Conservation (phyloP, 1,284 basidiomycete species). For the Volvariella volvacea region DNA sequence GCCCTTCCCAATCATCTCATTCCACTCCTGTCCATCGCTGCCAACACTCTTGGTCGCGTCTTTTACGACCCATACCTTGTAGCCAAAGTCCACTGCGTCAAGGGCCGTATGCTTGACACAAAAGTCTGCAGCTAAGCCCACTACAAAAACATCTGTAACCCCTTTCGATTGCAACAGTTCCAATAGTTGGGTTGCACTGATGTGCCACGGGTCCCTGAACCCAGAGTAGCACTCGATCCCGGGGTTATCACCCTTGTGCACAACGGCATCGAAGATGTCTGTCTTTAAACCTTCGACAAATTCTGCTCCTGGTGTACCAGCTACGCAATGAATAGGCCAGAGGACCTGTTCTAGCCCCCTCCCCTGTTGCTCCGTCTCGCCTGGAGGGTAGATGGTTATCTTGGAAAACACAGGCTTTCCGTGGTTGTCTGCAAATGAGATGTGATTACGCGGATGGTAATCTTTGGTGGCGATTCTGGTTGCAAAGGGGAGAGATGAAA, state of each 20-base stretch:
- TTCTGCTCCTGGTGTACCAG: slow-evolving; percentile 31
- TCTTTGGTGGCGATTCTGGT: slow-evolving; percentile 32
- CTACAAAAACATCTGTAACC: slow-evolving; percentile 40
- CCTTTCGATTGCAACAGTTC: slow-evolving; percentile 23
- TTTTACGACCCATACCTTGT: slow-evolving; percentile 39
- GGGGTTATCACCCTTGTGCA: slow-evolving; percentile 38
- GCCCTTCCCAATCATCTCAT: slow-evolving; percentile 27
- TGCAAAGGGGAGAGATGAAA: slow-evolving; percentile 35
- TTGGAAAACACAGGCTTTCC: slow-evolving; percentile 24
- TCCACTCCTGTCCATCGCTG: slow-evolving; percentile 26
- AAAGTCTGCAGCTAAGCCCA: slow-evolving; percentile 46
- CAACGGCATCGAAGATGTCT: slow-evolving; percentile 27
- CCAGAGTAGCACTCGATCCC: slow-evolving; percentile 47
- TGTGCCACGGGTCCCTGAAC: slow-evolving; percentile 42
- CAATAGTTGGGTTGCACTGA: slow-evolving; percentile 29
- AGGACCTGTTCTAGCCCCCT: slow-evolving; percentile 35
- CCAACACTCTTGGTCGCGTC: slow-evolving; percentile 35
- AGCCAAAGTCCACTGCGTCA: slow-evolving; percentile 34
- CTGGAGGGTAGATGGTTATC: slow-evolving; percentile 33
- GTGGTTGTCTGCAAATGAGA: slow-evolving; percentile 45
- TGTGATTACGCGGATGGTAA: slow-evolving; percentile 39
- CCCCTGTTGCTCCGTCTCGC: slow-evolving; percentile 18
- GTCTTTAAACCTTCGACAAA: slow-evolving; percentile 35
- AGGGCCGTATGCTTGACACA: slow-evolving; percentile 44
- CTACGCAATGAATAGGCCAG: slow-evolving; percentile 49